Conservation (phyloP, 1,139 yeast species). For the Hansenula lynferdii region DNA sequence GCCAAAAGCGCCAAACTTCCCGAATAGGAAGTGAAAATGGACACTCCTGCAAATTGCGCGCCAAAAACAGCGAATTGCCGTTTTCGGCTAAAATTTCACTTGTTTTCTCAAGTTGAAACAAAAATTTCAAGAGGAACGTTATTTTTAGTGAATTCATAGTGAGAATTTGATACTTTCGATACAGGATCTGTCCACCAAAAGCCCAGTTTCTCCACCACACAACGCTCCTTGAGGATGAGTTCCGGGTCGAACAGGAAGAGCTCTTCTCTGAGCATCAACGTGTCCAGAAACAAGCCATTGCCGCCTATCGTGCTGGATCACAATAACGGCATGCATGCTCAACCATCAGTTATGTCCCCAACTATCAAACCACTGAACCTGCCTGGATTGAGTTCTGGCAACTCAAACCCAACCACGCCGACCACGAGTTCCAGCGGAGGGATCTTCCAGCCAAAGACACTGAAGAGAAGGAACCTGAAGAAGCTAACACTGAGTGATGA, state of each 20-base stretch:
- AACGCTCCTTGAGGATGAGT: conserved; percentile 1
- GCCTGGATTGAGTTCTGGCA: neutral
- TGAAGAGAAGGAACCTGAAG: conserved; percentile 72
- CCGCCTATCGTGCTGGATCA: conserved; percentile 20
- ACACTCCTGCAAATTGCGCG: neutral
- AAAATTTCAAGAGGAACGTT: neutral
- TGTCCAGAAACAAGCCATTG: conserved; percentile 22
- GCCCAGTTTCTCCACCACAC: neutral
- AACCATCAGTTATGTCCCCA: neutral
- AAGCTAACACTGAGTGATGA: conserved; percentile 47
- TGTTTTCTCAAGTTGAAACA: neutral
- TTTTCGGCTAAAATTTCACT: neutral
- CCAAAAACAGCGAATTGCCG: neutral
- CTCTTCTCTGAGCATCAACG: conserved; percentile 19
- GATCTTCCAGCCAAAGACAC: conserved; percentile 48
- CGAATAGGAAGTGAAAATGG: neutral
- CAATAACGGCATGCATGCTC: neutral
- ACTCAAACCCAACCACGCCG: neutral
- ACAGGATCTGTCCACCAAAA: too few species aligned
- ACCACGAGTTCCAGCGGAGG: conserved; percentile 2
- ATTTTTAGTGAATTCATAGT: too few species aligned
- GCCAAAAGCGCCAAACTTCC: neutral
- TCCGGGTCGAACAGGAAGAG: conserved; percentile 16
- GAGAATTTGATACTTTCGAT: too few species aligned
- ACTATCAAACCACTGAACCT: neutral